Percentiles rank a stretch among this genome's conserved stretches.
Evolutionary conservation across 441 rosid species (phyloP).

Genomic region (Isatis lusitanica): DNA sequence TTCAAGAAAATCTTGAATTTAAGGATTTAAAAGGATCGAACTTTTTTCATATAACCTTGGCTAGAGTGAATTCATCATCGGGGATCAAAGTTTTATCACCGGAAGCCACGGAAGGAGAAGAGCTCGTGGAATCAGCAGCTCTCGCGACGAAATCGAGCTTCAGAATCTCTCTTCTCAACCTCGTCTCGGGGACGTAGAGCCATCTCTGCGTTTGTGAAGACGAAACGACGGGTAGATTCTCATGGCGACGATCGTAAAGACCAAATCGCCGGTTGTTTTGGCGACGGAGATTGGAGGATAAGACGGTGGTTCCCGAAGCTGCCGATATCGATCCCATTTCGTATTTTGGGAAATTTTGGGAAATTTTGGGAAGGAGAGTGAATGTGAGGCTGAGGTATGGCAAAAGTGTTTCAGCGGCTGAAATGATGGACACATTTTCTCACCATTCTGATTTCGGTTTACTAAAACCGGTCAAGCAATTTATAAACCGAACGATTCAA

Average conservation of each 20-base stretch:
- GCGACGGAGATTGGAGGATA: constrained; percentile 32
- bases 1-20: not conserved
- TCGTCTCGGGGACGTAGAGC: constrained; percentile 26
- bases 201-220: constrained; percentile 29
- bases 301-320: constrained; percentile 38
- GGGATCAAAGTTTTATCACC: constrained; percentile 50
- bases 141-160: constrained; percentile 40
- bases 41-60: constrained; percentile 52
- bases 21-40: not conserved
- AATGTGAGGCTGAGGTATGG: constrained; percentile 40
- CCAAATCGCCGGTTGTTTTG: constrained; percentile 1
- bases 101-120: constrained; percentile 45
- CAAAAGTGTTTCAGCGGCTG: constrained; percentile 37
- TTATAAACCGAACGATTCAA: too few relatives aligned
- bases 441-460: constrained; percentile 12
- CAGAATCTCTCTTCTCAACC: constrained; percentile 22
- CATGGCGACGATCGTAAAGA: constrained; percentile 25
- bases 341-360: not conserved
- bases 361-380: not conserved
- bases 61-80: constrained; percentile 80
- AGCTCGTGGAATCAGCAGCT: constrained; percentile 82
- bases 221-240: constrained; percentile 35
- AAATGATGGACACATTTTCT: constrained; percentile 19
- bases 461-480: not conserved
- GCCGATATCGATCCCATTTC: constrained; percentile 44